phyloP scores from a whole-genome alignment of 352 stramenopile species.

The Elongisporangium senticosum region DNA sequence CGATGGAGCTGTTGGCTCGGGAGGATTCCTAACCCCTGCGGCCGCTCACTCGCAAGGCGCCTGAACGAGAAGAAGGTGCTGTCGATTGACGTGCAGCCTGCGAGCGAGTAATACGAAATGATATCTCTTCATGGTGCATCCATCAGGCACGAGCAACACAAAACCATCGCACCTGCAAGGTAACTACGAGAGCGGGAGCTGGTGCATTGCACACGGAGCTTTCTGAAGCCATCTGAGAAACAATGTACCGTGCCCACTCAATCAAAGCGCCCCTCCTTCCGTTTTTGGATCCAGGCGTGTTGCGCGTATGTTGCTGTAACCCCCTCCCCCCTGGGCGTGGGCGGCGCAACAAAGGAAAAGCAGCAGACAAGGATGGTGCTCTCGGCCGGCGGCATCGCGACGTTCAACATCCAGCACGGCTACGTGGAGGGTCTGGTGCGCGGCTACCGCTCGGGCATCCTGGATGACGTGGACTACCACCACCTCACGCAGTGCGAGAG shows the following conservation, averaged over 20 bases:
- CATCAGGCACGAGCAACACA: too few relatives aligned
- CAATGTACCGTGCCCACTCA: not conserved
- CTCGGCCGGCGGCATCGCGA: conserved; percentile 87
- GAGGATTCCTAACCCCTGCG: conserved; percentile 36
- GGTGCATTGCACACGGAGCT: too few relatives aligned
- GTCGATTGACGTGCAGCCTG: conserved; percentile 19
- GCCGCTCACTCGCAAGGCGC: conserved; percentile 23
- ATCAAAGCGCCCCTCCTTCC: not conserved
- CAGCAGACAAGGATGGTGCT: conserved; percentile 33
- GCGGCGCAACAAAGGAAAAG: not conserved
- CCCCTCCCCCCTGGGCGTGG: too few relatives aligned
- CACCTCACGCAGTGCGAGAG: conserved; percentile 88
- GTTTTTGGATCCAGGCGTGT: not conserved
- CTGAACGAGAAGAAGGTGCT: conserved; percentile 36
- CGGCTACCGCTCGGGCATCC: conserved; percentile 91
- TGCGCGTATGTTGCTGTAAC: not conserved
- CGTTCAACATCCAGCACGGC: conserved; percentile 98
- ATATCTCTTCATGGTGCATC: not conserved
- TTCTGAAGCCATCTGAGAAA: not conserved
- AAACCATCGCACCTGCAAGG: too few relatives aligned
- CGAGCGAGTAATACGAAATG: not conserved
- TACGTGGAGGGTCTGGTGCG: conserved; percentile 96
- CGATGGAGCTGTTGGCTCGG: conserved; percentile 10
- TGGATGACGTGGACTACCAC: conserved; percentile 88
- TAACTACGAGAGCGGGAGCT: too few relatives aligned